Percentiles rank a stretch among this genome's conserved stretches.
These are phyloP conservation scores for Candolleomyces aberdarensis DNA, from an alignment of 768 basidiomycete genomes.

Conservation along the genomic window DNA sequence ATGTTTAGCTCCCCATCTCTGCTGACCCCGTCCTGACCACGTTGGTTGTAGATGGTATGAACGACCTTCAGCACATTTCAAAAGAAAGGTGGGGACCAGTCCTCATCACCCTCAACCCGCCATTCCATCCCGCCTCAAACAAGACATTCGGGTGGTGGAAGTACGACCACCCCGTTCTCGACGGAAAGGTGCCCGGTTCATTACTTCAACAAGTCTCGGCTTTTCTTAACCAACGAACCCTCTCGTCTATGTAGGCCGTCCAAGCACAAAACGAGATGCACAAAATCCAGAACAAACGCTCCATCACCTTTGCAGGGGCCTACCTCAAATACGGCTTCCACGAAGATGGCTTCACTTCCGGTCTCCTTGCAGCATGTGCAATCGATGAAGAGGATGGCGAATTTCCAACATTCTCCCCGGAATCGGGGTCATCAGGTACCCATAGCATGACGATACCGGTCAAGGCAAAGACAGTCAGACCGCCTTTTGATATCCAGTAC, in stretches of 20 bases:
- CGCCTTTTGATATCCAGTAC: constrained; percentile 42
- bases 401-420: constrained; percentile 11
- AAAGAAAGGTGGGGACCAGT: constrained; percentile 55
- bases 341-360: constrained; percentile 69
- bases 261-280: constrained; percentile 49
- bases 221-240: not conserved
- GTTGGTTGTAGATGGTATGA: constrained; percentile 60
- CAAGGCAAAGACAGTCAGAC: constrained; percentile 24
- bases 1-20: constrained; percentile 8
- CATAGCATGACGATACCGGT: constrained; percentile 15
- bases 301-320: constrained; percentile 66
- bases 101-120: constrained; percentile 72
- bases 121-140: constrained; percentile 49
- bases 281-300: constrained; percentile 59
- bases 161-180: constrained; percentile 71
- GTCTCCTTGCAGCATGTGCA: constrained; percentile 36
- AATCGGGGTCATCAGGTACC: constrained; percentile 8
- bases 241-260: constrained; percentile 40
- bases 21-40: not conserved
- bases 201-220: not conserved
- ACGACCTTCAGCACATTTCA: constrained; percentile 66
- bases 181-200: constrained; percentile 36
- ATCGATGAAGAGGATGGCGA: constrained; percentile 19
- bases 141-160: constrained; percentile 48
- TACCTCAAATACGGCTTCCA: constrained; percentile 81